Evolutionary conservation across 2,329 filamentous ascomycete species (phyloP), one percentile per base, ranked within the genome.

Genomic region (Aspergillus pseudoglaucus): DNA sequence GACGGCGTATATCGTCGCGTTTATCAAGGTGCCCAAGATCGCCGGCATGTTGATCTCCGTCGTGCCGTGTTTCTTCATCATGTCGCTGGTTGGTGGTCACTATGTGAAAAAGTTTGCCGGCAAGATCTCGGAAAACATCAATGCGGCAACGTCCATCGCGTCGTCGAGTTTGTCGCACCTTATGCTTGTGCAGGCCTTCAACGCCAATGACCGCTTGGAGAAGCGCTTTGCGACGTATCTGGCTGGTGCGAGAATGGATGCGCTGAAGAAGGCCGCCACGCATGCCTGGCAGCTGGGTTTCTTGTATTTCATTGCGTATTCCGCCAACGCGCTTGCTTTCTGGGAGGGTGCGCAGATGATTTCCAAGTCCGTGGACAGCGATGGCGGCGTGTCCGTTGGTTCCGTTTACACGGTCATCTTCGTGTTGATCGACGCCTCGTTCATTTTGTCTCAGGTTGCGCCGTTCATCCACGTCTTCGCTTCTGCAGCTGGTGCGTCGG

Each of bases 241-340:
- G 40, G 66, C 66, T 14, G 62, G 66, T 2, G 77, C 80, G 9
- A 69, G 73, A 32, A 71, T 66, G 27, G 71, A 76, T 20, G 80
- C 75, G 2, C 74, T 81, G 48, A 78, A 78, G 49, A 86, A 84
- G 60, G 76, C 79, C 0, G 63, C 75, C 3, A 71, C 75, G 1
- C 72, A 76, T 32, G 83, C 78, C 1, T 59, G 77, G 0, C 81
- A 84, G 59, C 72, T 80, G 7, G 82, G 82, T 1, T 62, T 78
- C 12, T 67, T 85, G 3, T 86, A 84, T 61, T 85, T 87, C 53
- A 78, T 87, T 54, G 80, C 81, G 4, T 86, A 83, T 54, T 76
- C 80, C 1, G 80, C 80, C 4, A 86, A 85, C 60, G 81, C 80
- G 0, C 68, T 87, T 14, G 81, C 83, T 0, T 86, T 83, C 60